Evolutionary conservation across 2,329 filamentous ascomycete species (phyloP), one percentile per base, ranked within the genome.

Genomic region (Trichoderma pleuroti): DNA sequence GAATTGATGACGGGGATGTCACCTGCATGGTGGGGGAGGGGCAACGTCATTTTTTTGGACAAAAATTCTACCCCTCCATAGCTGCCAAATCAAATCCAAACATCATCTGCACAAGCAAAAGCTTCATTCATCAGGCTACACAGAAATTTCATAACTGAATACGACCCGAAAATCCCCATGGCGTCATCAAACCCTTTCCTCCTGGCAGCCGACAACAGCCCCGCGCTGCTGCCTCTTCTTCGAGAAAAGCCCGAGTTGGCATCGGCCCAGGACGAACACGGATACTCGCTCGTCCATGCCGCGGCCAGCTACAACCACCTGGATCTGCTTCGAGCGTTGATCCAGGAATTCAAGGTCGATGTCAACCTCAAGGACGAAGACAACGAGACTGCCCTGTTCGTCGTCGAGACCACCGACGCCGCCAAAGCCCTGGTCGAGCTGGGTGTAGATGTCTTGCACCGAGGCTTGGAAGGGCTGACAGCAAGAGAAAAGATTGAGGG

Each of bases 231-330:
- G 72, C 84, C 89, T 71, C 88, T 94, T 75, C 90, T 99, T 66
- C 87, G 88, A 73, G 84, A 90, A 72, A 88, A 93, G 75, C 93
- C 93, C 39, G 82, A 88, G n/a, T 85, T 97, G 67, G 95, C 96
- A 68, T 87, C 90, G 3, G 83, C 87, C 66, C 93, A 97, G 82
- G 96, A 99, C 81, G 90, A 92, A 72, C 92, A 98, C 77, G 96
- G 96, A 76, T 99, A 99, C 84, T 97, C 94, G 60, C 89, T 98
- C 30, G 84, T 98, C 62, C 96, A 99, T 81, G 96, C 96, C 66
- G 93, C 95, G 18, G 91, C 93, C 21, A 98, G 94, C 75, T 99
- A 98, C 86, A 92, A 91, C 78, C 94, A 98, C 78, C 83, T 93
- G 42, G 88, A 92, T 69, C 89, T 99, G 18, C 86, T 98, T 18